Percentiles rank a stretch among this genome's conserved stretches.
Evolutionary conservation across 345 rosid genomes (phyloP).

Genomic region (Camelina neglecta): DNA sequence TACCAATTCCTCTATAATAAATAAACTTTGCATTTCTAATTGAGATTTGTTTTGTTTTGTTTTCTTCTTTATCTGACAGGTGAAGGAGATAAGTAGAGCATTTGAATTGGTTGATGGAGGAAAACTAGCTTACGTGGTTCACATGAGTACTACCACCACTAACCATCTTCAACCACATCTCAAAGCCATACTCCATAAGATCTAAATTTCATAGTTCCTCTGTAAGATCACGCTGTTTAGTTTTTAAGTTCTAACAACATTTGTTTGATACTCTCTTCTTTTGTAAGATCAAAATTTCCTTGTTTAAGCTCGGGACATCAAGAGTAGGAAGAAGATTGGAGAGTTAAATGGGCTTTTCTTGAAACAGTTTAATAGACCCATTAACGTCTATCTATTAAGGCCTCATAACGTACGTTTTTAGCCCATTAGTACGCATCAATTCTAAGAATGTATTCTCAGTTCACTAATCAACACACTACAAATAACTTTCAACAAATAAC

Average conservation of each 20-base stretch:
- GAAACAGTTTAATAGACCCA: background rate
- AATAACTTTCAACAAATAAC: background rate
- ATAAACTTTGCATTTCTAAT: background rate
- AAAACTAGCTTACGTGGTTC: constrained; percentile 53
- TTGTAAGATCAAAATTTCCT: background rate
- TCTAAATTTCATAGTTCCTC: no score
- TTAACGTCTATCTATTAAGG: background rate
- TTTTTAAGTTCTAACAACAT: no score
- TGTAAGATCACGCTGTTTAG: no score
- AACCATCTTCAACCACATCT: constrained; percentile 58
- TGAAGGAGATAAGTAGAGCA: constrained; percentile 56
- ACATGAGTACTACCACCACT: constrained; percentile 59
- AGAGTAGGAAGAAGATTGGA: background rate
- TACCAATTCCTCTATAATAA: background rate
- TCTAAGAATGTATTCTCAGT: background rate
- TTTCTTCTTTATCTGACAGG: constrained; percentile 42
- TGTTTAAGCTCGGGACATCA: background rate
- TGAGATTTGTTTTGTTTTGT: background rate
- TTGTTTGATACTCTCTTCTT: background rate
- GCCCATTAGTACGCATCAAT: background rate
- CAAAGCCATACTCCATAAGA: constrained; percentile 45
- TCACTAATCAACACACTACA: background rate
- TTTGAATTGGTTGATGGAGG: constrained; percentile 61
- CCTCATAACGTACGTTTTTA: background rate
- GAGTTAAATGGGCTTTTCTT: background rate